Base-by-base conservation (phyloP, 129 eudicot species). In the Tanacetum coccineum region DNA sequence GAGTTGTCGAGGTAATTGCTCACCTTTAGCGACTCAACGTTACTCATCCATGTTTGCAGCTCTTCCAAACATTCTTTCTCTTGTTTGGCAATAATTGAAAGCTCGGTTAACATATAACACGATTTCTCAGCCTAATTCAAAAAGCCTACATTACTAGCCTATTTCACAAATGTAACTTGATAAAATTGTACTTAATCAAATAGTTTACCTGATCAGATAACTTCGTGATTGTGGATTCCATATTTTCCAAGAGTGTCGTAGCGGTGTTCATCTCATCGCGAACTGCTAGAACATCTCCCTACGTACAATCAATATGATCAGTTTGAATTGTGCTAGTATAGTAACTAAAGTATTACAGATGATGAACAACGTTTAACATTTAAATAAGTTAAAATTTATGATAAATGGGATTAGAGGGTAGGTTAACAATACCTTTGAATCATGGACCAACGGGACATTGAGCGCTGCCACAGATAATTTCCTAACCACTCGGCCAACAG, bases 401-500 rank as follows among this genome's bases (percentile, higher is more conserved):
- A 18, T 53, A 58, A n/a, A n/a, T 10, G 1, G 11, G 3, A 13
- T 22, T 22, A 15, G 7, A n/a, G 13, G 13, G 50, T 17, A 14
- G 26, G 9, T 13, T 30, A 19, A 48, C 4, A 0, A 42, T 80
- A 88, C 98, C 98, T 87, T 67, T 0, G 91, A 89, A 62, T 80
- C 83, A 46, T 82, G 58, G 30, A 80, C 80, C 25, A 93, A 61
- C 3, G 98, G 98, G 48, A 93, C 51, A 25, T 81, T 86, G 3
- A 72, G n/a, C 3, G 95, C 82, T 39, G 77, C 70, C 28, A 92
- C 91, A 0, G 83, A 82, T 39, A 93, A 65, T 73, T 93, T 93
- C 62, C 95, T 86, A 17, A 79, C 84, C 14, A 93, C 67, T 59
- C 96, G 84, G 40, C 91, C 80, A 44, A 93, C 77, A 2, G 95